Conservation (phyloP, 2,329 filamentous ascomycete species). For the Biscogniauxia marginata region DNA sequence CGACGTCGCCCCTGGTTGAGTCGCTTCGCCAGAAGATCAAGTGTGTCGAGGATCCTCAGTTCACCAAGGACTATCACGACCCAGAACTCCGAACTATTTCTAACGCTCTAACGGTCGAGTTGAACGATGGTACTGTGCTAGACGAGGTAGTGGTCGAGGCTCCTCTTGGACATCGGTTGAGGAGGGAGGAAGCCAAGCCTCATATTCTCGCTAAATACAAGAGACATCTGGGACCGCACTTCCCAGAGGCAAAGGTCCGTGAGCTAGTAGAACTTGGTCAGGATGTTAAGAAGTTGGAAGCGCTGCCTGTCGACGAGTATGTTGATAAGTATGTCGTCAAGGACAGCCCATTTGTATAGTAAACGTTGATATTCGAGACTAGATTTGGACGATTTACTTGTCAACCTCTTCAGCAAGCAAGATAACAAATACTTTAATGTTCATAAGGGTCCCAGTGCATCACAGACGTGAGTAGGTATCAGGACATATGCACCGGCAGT, state of each 20-base stretch:
- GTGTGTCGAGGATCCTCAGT: constrained; percentile 94
- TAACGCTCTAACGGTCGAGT: constrained; percentile 90
- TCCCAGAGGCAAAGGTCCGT: constrained; percentile 72
- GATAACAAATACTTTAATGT: no score
- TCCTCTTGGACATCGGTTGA: constrained; percentile 85
- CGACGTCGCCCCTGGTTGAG: constrained; percentile 85
- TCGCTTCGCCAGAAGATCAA: constrained; percentile 89
- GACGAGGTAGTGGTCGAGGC: constrained; percentile 92
- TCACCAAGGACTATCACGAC: constrained; percentile 94
- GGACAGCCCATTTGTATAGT: constrained; percentile 58
- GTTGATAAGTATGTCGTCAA: constrained; percentile 67
- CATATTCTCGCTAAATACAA: constrained; percentile 95
- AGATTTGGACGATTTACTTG: no score
- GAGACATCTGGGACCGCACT: constrained; percentile 86
- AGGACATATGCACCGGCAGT: no score
- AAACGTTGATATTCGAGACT: constrained; percentile 7
- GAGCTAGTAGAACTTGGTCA: constrained; percentile 78
- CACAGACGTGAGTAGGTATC: no score
- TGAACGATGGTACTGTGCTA: constrained; percentile 90
- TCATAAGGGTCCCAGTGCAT: no score
- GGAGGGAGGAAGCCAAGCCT: constrained; percentile 95
- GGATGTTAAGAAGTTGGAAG: constrained; percentile 72
- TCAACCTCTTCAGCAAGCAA: no score
- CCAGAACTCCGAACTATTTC: constrained; percentile 91
- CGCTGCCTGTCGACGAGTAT: constrained; percentile 85